These are phyloP conservation scores for Mallotus repandus DNA, from an alignment of 441 rosid species.

Conservation along the genomic window DNA sequence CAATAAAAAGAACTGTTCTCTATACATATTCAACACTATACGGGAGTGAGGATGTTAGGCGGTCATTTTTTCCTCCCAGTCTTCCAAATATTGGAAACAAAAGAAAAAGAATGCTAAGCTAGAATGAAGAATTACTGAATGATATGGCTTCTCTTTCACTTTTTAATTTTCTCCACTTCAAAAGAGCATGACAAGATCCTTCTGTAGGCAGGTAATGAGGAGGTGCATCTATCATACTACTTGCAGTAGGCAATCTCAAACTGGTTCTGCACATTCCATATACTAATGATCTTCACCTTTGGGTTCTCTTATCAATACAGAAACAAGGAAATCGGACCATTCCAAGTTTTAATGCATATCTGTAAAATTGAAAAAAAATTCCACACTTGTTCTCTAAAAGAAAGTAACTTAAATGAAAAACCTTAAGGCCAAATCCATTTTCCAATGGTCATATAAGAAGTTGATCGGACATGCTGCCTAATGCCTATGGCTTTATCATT, in stretches of 20 bases:
- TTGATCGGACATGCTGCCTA: not conserved
- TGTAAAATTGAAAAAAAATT: not conserved
- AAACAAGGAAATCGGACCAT: not conserved
- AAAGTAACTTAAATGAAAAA: not conserved
- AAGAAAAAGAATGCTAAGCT: constrained; percentile 5
- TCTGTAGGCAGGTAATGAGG: not conserved
- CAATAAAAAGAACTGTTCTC: not conserved
- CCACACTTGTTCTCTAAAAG: not conserved
- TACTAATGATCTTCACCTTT: not conserved
- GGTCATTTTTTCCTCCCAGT: not conserved
- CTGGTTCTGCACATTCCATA: not conserved
- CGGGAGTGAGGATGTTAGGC: not conserved
- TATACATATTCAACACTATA: constrained; percentile 23
- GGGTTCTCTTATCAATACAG: not conserved
- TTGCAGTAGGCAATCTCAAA: not conserved
- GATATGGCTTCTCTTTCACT: constrained; percentile 12
- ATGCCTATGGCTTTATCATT: not conserved
- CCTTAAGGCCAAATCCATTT: not conserved
- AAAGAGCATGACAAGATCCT: not conserved
- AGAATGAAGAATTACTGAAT: constrained; percentile 12
- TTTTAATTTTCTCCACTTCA: not conserved
- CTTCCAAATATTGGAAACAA: not conserved
- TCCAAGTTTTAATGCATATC: not conserved
- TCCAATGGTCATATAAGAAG: not conserved
- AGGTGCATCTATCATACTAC: not conserved